phyloP scores from a whole-genome alignment of 2,329 filamentous ascomycete genomes.

The Fusarium kyushuense region DNA sequence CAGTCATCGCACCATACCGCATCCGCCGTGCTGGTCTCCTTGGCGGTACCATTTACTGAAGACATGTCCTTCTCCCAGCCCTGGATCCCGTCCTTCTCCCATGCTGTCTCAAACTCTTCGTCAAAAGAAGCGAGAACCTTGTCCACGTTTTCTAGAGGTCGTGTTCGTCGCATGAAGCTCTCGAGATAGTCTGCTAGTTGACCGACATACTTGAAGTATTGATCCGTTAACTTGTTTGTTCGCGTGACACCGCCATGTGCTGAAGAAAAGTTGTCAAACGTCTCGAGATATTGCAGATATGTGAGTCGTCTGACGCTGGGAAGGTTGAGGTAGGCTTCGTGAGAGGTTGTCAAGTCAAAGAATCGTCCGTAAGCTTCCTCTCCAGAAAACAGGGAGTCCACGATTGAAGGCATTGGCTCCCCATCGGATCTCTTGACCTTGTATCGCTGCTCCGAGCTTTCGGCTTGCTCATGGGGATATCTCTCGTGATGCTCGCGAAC shows the following conservation, averaged over 20 bases:
- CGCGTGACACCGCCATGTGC: slow-evolving; percentile 81
- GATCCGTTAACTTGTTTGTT: slow-evolving; percentile 87
- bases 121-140: slow-evolving; percentile 82
- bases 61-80: slow-evolving; percentile 77
- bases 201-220: slow-evolving; percentile 90
- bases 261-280: slow-evolving; percentile 87
- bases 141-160: slow-evolving; percentile 87
- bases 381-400: slow-evolving; percentile 94
- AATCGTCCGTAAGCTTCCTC: slow-evolving; percentile 95
- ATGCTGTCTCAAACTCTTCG: slow-evolving; percentile 83
- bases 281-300: slow-evolving; percentile 92
- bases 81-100: slow-evolving; percentile 81
- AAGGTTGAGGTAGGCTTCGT: slow-evolving; percentile 92
- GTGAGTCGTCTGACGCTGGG: slow-evolving; percentile 85
- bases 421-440: slow-evolving; percentile 75
- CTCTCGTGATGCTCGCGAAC: slow-evolving; percentile 90
- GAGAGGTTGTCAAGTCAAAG: slow-evolving; percentile 85
- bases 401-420: slow-evolving; percentile 72
- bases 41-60: slow-evolving; percentile 50
- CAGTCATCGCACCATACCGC: slow-evolving; percentile 92
- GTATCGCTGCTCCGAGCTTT: slow-evolving; percentile 95
- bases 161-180: slow-evolving; percentile 84
- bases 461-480: slow-evolving; percentile 94
- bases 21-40: slow-evolving; percentile 60
- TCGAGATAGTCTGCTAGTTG: slow-evolving; percentile 87